Evolutionary conservation across 495 filamentous ascomycete genomes (phyloP), one percentile per base, ranked within the genome.

Genomic region (Xylaria acuta): DNA sequence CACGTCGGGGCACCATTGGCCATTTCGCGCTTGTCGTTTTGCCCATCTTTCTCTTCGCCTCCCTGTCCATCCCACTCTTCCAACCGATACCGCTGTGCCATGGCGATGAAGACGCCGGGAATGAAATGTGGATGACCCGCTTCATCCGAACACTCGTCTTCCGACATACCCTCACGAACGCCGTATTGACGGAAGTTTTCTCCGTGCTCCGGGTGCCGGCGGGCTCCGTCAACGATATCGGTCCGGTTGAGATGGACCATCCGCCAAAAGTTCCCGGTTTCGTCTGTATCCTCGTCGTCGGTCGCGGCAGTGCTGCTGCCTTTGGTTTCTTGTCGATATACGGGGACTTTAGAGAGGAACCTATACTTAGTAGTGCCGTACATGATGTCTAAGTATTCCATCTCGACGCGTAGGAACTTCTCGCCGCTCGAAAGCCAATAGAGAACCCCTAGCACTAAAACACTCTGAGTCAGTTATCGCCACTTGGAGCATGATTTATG

Each of bases 101-200:
- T 66, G 30, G 63, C 63, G n/a, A 66, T 66, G 43, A 66, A 66
- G 63, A 51, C 27, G 27, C 63, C 63, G 2, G 63, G 43, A 9
- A 66, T 51, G 30, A 66, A 66, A 16, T 66, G 30, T 7, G 63
- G 43, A 14, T 51, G 63, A 40, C 20, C 0, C 1, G 14, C 14
- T 45, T 16, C 41, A 16, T 25, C 40, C 40, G 11, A 16, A 25
- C 22, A 16, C 11, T 64, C 60, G 4, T 6, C 3, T 7, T 22
- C 11, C 20, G 22, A 41, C 40, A 64, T 64, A 2, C 60, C 60
- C 11, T 38, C n/a, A 5, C 0, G 22, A 12, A 45, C 2, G 12
- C 60, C 60, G 38, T 64, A 9, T 2, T 14, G 11, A 7, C 9
- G 22, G 60, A 30, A 45, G 25, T 64, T 64, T 1, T 4, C 6